Percentiles rank a stretch among this genome's conserved stretches.
These are phyloP conservation scores for Fusarium sp. DNA, from an alignment of 2,329 filamentous ascomycete genomes.

Conservation along the genomic window DNA sequence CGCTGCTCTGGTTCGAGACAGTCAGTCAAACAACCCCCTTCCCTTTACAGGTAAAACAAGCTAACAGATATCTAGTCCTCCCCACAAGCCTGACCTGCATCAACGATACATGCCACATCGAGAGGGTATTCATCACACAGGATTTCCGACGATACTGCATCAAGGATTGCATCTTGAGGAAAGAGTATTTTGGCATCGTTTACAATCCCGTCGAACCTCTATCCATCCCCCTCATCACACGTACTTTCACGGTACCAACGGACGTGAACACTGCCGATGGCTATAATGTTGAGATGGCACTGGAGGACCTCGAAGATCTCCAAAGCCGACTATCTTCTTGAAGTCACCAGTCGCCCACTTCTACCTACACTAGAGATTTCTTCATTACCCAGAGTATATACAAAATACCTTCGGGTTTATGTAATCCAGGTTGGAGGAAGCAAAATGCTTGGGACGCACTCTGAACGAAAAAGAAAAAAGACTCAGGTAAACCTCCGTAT, in stretches of 20 bases:
- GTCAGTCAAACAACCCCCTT: not conserved
- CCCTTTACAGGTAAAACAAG: not conserved
- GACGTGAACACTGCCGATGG: not conserved
- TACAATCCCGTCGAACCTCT: not conserved
- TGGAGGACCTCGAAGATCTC: not conserved
- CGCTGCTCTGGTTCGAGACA: not conserved
- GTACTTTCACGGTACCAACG: not conserved
- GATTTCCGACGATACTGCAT: not conserved
- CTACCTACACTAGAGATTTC: not conserved
- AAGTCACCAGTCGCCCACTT: not conserved
- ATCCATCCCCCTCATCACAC: not conserved
- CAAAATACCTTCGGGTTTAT: not conserved
- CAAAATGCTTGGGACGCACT: not conserved
- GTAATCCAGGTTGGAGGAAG: not conserved
- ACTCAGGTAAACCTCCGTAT: not conserved
- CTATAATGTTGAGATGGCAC: not conserved
- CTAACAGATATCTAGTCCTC: not conserved
- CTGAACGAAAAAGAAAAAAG: not conserved
- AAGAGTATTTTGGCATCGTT: constrained; percentile 1
- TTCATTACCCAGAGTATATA: not conserved
- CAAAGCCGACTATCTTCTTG: not conserved
- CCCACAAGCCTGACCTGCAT: not conserved
- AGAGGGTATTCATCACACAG: not conserved
- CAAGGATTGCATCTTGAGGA: not conserved
- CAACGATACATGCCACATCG: not conserved